Conservation (phyloP, 2,329 filamentous ascomycete species). For the Microdochium nivale region DNA sequence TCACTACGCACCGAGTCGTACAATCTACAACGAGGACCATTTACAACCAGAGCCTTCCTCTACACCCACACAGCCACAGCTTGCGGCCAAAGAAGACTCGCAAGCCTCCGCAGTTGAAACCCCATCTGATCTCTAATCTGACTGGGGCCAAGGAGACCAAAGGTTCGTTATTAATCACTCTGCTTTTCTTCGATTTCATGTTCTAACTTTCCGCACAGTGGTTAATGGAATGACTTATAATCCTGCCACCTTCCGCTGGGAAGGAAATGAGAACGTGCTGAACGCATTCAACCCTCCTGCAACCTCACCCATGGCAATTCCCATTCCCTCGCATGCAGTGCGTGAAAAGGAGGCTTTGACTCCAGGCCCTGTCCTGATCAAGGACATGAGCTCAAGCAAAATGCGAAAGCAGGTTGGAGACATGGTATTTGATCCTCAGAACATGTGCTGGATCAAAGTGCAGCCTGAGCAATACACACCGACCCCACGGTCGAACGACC, state of each 20-base stretch:
- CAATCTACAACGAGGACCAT: constrained; percentile 43
- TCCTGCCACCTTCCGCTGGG: constrained; percentile 78
- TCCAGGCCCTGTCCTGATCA: constrained; percentile 73
- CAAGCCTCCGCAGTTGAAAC: constrained; percentile 57
- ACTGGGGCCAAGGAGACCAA: constrained; percentile 67
- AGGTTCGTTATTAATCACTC: too few species aligned
- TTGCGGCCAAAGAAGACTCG: constrained; percentile 42
- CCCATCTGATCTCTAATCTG: constrained; percentile 83
- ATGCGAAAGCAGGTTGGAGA: constrained; percentile 92
- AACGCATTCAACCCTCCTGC: constrained; percentile 64
- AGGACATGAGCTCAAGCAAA: constrained; percentile 75
- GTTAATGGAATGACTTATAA: constrained; percentile 97
- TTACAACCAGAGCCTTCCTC: constrained; percentile 34
- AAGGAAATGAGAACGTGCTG: constrained; percentile 87
- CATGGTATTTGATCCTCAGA: constrained; percentile 95
- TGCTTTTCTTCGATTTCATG: too few species aligned
- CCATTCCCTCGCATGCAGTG: constrained; percentile 29
- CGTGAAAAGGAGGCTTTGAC: constrained; percentile 51
- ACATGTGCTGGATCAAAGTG: constrained; percentile 96
- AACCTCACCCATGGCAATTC: constrained; percentile 44
- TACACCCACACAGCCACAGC: constrained; percentile 28
- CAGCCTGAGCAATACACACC: constrained; percentile 29
- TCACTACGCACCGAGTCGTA: constrained; percentile 45
- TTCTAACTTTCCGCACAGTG: too few species aligned
- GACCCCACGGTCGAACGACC: constrained; percentile 42